Evolutionary conservation across 2,329 filamentous ascomycete genomes (phyloP).

Genomic region (Lecanoromycetidae sp.): DNA sequence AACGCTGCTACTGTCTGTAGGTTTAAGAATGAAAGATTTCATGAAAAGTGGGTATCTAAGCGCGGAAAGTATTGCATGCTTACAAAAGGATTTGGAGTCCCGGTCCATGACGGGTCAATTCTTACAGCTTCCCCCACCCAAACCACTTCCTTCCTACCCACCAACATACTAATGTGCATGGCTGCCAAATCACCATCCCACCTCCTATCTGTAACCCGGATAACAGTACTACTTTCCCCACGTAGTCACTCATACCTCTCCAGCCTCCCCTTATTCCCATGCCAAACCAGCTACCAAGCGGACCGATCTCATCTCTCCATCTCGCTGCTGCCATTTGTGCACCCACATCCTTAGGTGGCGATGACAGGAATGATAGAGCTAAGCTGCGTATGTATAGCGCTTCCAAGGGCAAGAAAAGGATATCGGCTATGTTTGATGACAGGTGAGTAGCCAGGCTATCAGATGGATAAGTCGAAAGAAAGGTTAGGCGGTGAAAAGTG

Average conservation of each 20-base stretch:
- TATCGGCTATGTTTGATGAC: constrained; percentile 7
- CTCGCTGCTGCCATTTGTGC: not conserved
- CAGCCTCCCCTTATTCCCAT: constrained; percentile 13
- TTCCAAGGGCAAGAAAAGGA: constrained; percentile 16
- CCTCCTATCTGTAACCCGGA: constrained; percentile 14
- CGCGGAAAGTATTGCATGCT: not conserved
- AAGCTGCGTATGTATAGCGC: constrained; percentile 11
- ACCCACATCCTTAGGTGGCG: not conserved
- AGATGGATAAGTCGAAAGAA: constrained; percentile 2
- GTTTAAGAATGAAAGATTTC: too few species aligned
- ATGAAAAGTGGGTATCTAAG: constrained; percentile 6
- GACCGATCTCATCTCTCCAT: constrained; percentile 9
- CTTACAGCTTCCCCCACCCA: constrained; percentile 12
- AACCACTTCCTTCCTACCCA: constrained; percentile 12
- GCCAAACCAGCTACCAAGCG: constrained; percentile 14
- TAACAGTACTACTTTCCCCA: constrained; percentile 16
- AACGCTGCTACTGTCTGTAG: too few species aligned
- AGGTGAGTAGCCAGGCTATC: constrained; percentile 6
- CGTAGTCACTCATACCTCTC: constrained; percentile 12
- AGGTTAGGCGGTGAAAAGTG: constrained; percentile 12
- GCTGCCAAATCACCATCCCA: constrained; percentile 13
- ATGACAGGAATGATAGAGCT: constrained; percentile 8
- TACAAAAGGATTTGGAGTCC: too few species aligned
- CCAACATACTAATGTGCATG: constrained; percentile 2
- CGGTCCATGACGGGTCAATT: too few species aligned